Percentiles rank a stretch among this genome's conserved stretches.
Conservation (phyloP, 306 rosid genomes). For the Corylus heterophylla region DNA sequence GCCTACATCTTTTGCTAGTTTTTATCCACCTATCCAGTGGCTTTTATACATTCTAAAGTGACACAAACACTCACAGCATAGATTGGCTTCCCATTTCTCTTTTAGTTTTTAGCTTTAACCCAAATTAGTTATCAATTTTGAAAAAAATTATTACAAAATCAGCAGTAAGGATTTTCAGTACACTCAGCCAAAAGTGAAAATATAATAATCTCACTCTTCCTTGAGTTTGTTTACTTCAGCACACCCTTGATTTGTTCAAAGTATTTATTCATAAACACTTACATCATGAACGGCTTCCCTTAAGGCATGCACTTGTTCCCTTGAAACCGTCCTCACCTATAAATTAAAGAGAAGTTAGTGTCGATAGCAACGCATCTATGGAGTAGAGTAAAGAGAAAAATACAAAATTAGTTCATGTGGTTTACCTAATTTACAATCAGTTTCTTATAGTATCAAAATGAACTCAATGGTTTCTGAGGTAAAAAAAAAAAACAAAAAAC, state of each 20-base stretch:
- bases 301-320: conserved; percentile 54
- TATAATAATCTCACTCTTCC: not conserved
- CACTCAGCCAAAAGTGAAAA: not conserved
- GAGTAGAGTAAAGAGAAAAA: no score
- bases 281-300: conserved; percentile 59
- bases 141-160: not conserved
- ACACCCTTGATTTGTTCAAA: not conserved
- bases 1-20: not conserved
- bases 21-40: no score
- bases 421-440: no score
- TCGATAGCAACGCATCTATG: not conserved
- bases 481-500: no score
- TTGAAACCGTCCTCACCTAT: conserved; percentile 66
- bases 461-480: no score
- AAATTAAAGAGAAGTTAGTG: not conserved
- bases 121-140: not conserved
- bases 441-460: no score
- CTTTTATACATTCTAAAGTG: not conserved
- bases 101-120: not conserved
- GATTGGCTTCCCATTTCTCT: not conserved
- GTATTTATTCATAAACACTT: conserved; percentile 23
- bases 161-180: not conserved
- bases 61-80: no score
- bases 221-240: not conserved
- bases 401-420: no score